Evolutionary conservation across 2,329 filamentous ascomycete species (phyloP).

Genomic region (Stachybotrys elegans): DNA sequence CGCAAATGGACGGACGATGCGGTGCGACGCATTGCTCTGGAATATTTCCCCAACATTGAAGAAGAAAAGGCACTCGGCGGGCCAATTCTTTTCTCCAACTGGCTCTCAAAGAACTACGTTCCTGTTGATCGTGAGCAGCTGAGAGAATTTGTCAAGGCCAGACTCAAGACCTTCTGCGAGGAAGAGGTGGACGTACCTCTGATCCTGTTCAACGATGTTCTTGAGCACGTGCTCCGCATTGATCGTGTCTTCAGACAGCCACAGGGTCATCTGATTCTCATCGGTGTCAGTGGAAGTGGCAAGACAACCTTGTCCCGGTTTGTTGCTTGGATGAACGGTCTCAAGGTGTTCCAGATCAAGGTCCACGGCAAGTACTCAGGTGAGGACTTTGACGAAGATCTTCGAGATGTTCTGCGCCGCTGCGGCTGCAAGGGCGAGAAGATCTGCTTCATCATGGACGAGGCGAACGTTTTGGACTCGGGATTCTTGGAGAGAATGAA

Average conservation of each 20-base stretch:
- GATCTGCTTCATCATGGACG: slow-evolving; percentile 99
- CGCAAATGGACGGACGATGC: slow-evolving; percentile 91
- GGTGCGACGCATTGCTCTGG: slow-evolving; percentile 78
- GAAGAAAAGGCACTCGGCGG: slow-evolving; percentile 83
- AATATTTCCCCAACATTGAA: slow-evolving; percentile 94
- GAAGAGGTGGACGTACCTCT: slow-evolving; percentile 98
- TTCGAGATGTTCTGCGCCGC: slow-evolving; percentile 86
- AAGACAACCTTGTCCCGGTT: slow-evolving; percentile 98
- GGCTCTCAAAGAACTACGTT: slow-evolving; percentile 97
- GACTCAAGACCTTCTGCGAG: slow-evolving; percentile 96
- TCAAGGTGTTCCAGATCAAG: slow-evolving; percentile 99
- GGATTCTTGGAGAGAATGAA: slow-evolving; percentile 99
- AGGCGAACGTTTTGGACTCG: slow-evolving; percentile 96
- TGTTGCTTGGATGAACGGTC: slow-evolving; percentile 99
- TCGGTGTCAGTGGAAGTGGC: slow-evolving; percentile 96
- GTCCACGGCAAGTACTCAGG: slow-evolving; percentile 97
- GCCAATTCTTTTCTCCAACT: slow-evolving; percentile 97
- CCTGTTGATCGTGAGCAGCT: slow-evolving; percentile 93
- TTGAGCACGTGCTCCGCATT: slow-evolving; percentile 96
- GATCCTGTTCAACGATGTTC: slow-evolving; percentile 97
- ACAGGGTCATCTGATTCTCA: slow-evolving; percentile 95
- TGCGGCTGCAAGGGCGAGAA: slow-evolving; percentile 98
- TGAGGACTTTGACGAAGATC: slow-evolving; percentile 97
- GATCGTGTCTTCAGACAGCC: slow-evolving; percentile 98
- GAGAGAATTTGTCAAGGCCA: slow-evolving; percentile 94